Evolutionary conservation across 2,329 filamentous ascomycete species (phyloP).

Genomic region (Elsinoe necatrix): DNA sequence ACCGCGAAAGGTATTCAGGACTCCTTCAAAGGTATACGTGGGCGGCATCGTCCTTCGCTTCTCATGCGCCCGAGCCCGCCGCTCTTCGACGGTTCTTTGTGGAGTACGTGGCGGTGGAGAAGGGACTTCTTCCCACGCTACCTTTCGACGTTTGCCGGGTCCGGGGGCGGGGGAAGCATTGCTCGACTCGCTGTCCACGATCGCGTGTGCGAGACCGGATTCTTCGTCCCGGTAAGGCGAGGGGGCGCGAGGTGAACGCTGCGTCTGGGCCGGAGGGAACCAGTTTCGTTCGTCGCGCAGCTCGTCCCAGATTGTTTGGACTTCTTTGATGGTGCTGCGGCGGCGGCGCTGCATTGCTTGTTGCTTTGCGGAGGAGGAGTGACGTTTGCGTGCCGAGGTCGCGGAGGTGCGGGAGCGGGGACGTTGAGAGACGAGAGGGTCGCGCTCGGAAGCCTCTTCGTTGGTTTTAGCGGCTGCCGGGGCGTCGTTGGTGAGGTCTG

Average conservation of each 20-base stretch:
- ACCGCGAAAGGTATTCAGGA: background rate
- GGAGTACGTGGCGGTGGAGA: background rate
- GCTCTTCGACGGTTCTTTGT: background rate
- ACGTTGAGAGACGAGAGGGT: conserved; percentile 16
- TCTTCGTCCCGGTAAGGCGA: conserved; percentile 2
- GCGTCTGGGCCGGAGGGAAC: conserved; percentile 31
- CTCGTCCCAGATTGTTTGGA: conserved; percentile 79
- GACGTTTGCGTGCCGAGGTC: background rate
- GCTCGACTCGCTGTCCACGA: background rate
- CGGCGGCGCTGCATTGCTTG: conserved; percentile 25
- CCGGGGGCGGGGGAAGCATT: background rate
- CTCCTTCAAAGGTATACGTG: background rate
- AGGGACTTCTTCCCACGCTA: background rate
- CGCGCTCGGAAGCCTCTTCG: conserved; percentile 16
- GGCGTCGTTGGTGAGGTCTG: conserved; percentile 10
- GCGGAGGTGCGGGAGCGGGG: conserved; percentile 17
- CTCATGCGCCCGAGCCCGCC: background rate
- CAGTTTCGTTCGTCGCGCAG: conserved; percentile 53
- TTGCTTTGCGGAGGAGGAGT: conserved; percentile 9
- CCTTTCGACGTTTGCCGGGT: background rate
- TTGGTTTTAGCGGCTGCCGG: conserved; percentile 1
- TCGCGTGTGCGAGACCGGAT: background rate
- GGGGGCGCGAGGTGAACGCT: background rate
- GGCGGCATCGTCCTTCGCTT: conserved; percentile 6
- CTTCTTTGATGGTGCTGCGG: conserved; percentile 47